Evolutionary conservation across 495 filamentous ascomycete genomes (phyloP), one percentile per base, ranked within the genome.

Genomic region (Alectoria sarmentosa): DNA sequence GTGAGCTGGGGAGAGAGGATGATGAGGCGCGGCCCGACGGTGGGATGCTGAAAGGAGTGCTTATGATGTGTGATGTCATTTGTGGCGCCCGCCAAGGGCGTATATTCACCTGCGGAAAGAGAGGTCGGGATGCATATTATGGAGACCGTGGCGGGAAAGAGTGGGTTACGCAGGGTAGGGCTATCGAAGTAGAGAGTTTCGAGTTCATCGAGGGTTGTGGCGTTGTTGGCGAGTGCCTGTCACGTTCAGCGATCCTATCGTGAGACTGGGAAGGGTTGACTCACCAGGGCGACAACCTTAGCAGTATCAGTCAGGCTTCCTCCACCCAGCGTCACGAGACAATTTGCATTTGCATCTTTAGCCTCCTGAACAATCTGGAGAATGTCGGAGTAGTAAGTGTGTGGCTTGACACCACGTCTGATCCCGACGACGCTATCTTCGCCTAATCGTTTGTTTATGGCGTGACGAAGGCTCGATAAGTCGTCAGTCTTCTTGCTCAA

Each of bases 61-160:
- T 41, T 41, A 7, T 41, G 39, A 14, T 14, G 7, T 7, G 5
- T 14, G 39, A 7, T 2, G 14, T 41, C 39, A 14, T 14, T 7
- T 0, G 86, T 88, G 1, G 74, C 84, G 39, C 84, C 86, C 3
- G 82, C 83, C 37, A 80, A 75, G 32, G 77, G 65, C 36, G 79
- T 81, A 69, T 85, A 88, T 72, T 88, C 85, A 23, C 83, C 85
- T 1, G 78, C 86, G 3, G 84, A 87, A 0, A 89, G 75, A 0
- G 83, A 78, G 0, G 85, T 88, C 0, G 85, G 85, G 56, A 90
- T 80, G 39, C 79, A 80, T 38, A 38, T 38, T 38, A 38, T 76
- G 1, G 80, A 30, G 56, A 21, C 32, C 23, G 3, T 48, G 48
- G 55, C 26, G 23, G 26, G 23, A 26, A 34, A 11, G 37, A 38